Conservation (phyloP, 192 early-diverging fungal species). For the Backusella tuberculispora region DNA sequence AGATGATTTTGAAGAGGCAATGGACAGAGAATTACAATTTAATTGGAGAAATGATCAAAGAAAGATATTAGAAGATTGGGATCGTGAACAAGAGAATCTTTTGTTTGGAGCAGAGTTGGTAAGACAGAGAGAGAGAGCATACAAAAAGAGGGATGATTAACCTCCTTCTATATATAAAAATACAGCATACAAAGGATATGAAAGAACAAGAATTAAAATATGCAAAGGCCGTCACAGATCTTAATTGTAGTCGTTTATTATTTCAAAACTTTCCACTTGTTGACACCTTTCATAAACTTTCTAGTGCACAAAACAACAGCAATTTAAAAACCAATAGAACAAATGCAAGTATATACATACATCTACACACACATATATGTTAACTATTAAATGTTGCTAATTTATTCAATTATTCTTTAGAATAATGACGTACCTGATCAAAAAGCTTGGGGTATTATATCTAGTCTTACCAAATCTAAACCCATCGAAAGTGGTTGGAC, state of each 20-base stretch:
- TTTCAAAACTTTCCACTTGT: not conserved
- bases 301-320: not conserved
- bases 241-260: not conserved
- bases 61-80: conserved; percentile 19
- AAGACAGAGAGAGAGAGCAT: not conserved
- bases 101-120: conserved; percentile 19
- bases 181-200: not conserved
- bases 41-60: conserved; percentile 15
- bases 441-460: conserved; percentile 12
- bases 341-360: not conserved
- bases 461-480: not conserved
- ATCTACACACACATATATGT: no score
- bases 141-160: not conserved
- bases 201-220: conserved; percentile 2
- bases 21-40: conserved; percentile 8
- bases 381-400: not conserved
- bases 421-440: not conserved
- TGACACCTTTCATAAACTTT: not conserved
- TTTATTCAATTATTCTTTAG: not conserved
- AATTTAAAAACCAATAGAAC: not conserved
- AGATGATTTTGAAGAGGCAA: not conserved
- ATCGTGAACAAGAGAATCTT: conserved; percentile 6
- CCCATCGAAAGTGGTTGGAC: not conserved
- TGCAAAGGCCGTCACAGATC: not conserved
- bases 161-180: not conserved